These are phyloP conservation scores for Kodamaea kakaduensis DNA, from an alignment of 805 yeast species.

Conservation along the genomic window DNA sequence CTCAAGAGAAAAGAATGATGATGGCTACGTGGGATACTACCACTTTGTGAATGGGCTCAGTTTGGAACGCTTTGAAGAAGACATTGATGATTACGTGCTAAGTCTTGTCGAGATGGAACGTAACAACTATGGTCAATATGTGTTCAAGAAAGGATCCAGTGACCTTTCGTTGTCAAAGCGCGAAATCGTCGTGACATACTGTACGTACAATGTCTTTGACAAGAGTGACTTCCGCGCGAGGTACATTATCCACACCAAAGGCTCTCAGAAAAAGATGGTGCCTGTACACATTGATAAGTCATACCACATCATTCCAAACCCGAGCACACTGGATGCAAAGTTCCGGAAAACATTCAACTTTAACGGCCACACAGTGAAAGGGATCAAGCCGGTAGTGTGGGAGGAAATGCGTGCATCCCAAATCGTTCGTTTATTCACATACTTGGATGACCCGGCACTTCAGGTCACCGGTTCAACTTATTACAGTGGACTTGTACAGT, in stretches of 20 bases:
- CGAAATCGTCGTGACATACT: conserved; percentile 48
- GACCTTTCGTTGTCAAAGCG: conserved; percentile 14
- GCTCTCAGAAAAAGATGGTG: conserved; percentile 7
- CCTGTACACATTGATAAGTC: conserved; percentile 34
- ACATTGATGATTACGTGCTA: conserved; percentile 28
- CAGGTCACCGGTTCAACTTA: conserved; percentile 58
- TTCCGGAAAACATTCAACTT: conserved; percentile 15
- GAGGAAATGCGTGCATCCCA: conserved; percentile 57
- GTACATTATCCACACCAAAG: conserved; percentile 32
- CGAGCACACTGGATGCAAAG: conserved; percentile 4
- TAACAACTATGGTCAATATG: conserved; percentile 13
- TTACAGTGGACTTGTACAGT: conserved; percentile 36
- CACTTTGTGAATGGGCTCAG: conserved; percentile 37
- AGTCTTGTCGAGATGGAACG: conserved; percentile 25
- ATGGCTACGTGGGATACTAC: conserved; percentile 38
- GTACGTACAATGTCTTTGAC: conserved; percentile 70
- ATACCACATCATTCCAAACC: conserved; percentile 23
- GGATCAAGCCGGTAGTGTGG: conserved; percentile 41
- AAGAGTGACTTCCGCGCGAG: conserved; percentile 71
- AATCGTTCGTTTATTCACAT: conserved; percentile 51
- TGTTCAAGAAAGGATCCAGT: conserved; percentile 14
- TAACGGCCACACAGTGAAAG: conserved; percentile 16
- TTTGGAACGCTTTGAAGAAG: conserved; percentile 16
- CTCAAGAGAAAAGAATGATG: conserved; percentile 22
- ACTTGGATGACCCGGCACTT: conserved; percentile 49